phyloP scores from a whole-genome alignment of 2,329 filamentous ascomycete species.

The Cladobotryum protrusum region DNA sequence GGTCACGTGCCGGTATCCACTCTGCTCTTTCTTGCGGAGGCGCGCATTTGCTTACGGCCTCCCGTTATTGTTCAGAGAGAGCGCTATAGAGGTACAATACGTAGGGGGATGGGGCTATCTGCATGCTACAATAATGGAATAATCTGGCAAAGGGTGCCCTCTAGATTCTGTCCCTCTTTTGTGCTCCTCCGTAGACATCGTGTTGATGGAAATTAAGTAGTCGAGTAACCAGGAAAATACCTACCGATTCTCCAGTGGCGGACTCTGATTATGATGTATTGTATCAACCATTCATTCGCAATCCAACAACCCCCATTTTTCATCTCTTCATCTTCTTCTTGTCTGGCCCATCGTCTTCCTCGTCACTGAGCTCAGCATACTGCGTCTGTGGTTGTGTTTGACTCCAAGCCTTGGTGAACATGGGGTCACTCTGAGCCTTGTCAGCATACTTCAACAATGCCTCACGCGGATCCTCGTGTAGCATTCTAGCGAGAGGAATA shows the following conservation, averaged over 20 bases:
- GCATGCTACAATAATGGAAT: too few relatives aligned
- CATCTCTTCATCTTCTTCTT: slow-evolving; percentile 56
- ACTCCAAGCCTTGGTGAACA: slow-evolving; percentile 93
- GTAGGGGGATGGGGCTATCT: too few relatives aligned
- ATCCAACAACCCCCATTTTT: slow-evolving; percentile 15
- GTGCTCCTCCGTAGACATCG: not conserved
- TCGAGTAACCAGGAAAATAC: too few relatives aligned
- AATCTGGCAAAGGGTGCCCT: too few relatives aligned
- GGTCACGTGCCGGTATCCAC: slow-evolving; percentile 4
- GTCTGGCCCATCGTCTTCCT: slow-evolving; percentile 66
- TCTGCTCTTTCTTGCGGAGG: not conserved
- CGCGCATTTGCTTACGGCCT: not conserved
- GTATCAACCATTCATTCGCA: not conserved
- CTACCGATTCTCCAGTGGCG: not conserved
- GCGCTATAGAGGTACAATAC: not conserved
- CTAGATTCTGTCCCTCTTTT: not conserved
- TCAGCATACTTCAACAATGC: slow-evolving; percentile 93
- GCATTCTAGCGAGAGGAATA: slow-evolving; percentile 85
- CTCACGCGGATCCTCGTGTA: slow-evolving; percentile 93
- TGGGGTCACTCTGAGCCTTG: slow-evolving; percentile 82
- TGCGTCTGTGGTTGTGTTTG: slow-evolving; percentile 87
- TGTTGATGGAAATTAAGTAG: too few relatives aligned
- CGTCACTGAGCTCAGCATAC: slow-evolving; percentile 83
- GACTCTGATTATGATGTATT: not conserved
- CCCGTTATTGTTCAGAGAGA: not conserved